Evolutionary conservation across 306 rosid genomes (phyloP).

Genomic region (Castanospermum australe): DNA sequence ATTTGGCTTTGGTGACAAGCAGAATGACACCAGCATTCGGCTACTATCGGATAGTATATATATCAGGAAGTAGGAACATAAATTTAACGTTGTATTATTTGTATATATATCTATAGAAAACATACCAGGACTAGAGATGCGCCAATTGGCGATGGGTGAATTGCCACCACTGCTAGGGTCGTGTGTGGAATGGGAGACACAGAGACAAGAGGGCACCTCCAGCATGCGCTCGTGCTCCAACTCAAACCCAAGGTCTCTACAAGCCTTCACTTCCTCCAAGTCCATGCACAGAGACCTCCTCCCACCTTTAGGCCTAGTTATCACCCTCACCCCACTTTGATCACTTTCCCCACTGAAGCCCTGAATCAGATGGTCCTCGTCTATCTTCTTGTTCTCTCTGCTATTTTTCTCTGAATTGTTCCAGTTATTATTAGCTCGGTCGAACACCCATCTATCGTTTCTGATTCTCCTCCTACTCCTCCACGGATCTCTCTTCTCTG

Average conservation of each 20-base stretch:
- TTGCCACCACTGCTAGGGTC: constrained; percentile 74
- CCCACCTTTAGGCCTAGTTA: constrained; percentile 83
- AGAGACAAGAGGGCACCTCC: constrained; percentile 46
- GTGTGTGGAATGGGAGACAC: constrained; percentile 42
- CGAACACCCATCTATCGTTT: constrained; percentile 15
- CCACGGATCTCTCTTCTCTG: constrained; percentile 2
- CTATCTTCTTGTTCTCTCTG: background rate
- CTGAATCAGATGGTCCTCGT: background rate
- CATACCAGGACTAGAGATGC: constrained; percentile 77
- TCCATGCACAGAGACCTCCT: constrained; percentile 67
- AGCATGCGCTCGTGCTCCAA: constrained; percentile 53
- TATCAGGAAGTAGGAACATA: background rate
- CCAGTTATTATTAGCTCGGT: background rate
- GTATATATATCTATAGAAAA: background rate
- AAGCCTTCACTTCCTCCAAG: constrained; percentile 86
- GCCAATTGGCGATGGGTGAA: constrained; percentile 76
- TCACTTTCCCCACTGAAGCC: constrained; percentile 50
- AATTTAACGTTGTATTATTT: background rate
- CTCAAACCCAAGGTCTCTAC: constrained; percentile 88
- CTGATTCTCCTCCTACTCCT: constrained; percentile 33
- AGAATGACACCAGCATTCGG: background rate
- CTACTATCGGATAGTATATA: background rate
- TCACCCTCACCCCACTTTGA: constrained; percentile 47
- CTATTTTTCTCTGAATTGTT: constrained; percentile 4
- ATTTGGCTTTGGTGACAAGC: background rate